Conservation (phyloP, 1,284 basidiomycete genomes). For the Fomitiporia mediterranea region DNA sequence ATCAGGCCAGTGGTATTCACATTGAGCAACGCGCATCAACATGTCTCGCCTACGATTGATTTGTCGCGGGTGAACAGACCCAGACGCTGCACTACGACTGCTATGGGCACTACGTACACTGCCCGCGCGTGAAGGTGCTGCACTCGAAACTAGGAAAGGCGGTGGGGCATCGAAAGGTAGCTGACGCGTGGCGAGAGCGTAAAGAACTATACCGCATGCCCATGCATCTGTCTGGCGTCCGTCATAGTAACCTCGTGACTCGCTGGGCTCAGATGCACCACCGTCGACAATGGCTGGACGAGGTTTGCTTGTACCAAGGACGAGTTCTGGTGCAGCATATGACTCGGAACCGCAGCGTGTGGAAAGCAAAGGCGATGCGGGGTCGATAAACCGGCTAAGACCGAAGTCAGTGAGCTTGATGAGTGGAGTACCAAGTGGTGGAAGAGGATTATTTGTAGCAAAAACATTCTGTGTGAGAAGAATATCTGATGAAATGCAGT, state of each 20-base stretch:
- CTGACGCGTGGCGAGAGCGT: conserved; percentile 62
- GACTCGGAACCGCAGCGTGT: conserved; percentile 90
- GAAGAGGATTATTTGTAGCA: conserved; percentile 38
- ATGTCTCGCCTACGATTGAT: conserved; percentile 41
- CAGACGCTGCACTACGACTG: conserved; percentile 9
- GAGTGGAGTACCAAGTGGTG: conserved; percentile 48
- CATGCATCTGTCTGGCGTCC: conserved; percentile 86
- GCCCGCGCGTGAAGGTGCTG: conserved; percentile 21
- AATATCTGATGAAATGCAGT: conserved; percentile 38
- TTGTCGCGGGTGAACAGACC: conserved; percentile 8
- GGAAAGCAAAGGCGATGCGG: conserved; percentile 62
- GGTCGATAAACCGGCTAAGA: conserved; percentile 80
- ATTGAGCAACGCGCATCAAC: conserved; percentile 75
- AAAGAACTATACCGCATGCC: conserved; percentile 85
- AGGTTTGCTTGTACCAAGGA: conserved; percentile 40
- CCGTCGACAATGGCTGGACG: conserved; percentile 21
- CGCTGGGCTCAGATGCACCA: conserved; percentile 1
- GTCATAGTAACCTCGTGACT: conserved; percentile 63
- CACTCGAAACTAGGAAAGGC: conserved; percentile 15
- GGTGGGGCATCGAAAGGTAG: conserved; percentile 55
- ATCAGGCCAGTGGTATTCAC: conserved; percentile 68
- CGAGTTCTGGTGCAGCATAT: conserved; percentile 89
- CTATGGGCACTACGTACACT: conserved; percentile 14
- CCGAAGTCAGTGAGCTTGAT: conserved; percentile 92
- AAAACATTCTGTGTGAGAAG: conserved; percentile 49